Evolutionary conservation across 805 yeast genomes (phyloP), one percentile per base, ranked within the genome.

Genomic region (Teunomyces gatunensis): DNA sequence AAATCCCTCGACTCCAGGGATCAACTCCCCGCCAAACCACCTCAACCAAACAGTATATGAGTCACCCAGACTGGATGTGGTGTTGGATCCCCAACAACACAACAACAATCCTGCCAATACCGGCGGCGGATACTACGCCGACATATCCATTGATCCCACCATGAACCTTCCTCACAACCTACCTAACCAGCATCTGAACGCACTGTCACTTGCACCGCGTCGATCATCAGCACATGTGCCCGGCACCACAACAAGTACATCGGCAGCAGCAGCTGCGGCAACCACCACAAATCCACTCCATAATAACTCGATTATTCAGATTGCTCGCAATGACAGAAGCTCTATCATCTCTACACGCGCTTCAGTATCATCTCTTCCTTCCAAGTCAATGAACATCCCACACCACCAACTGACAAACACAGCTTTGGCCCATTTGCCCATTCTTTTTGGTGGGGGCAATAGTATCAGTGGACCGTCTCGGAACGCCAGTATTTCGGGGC

Each of bases 341-440:
- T 65, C 71, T 6, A 56, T 72, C 11, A 57, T 65, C 21, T 63
- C 67, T 43, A 57, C 56, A 20, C 53, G 76, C 49, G 75, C 68
- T 36, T 69, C 74, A 25, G 71, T 73, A 9, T 66, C 69, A 48
- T 68, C 74, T 4, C 60, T 73, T 27, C 78, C 78, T 6, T 69
- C 74, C 13, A 73, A 73, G 53, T 65, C 71, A 13, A 73, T 73
- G 78, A 68, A 73, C 52, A 73, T 73, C 7, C 78, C 78, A 1
- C 78, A 73, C 54, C 78, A 73, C 56, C 76, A 72, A 48, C 65
- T 63, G 59, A 64, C 58, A 47, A 63, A 56, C 47, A 65, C 54
- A 45, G 64, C 75, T 5, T 60, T 73, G 56, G 75, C 75, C 3
- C 78, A 73, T 52, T 59, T 73, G 42, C 78, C 78, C 0, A 65